Percentiles rank a stretch among this genome's conserved stretches.
Evolutionary conservation across 2,329 filamentous ascomycete genomes (phyloP).

Genomic region (Colletotrichum lentis): DNA sequence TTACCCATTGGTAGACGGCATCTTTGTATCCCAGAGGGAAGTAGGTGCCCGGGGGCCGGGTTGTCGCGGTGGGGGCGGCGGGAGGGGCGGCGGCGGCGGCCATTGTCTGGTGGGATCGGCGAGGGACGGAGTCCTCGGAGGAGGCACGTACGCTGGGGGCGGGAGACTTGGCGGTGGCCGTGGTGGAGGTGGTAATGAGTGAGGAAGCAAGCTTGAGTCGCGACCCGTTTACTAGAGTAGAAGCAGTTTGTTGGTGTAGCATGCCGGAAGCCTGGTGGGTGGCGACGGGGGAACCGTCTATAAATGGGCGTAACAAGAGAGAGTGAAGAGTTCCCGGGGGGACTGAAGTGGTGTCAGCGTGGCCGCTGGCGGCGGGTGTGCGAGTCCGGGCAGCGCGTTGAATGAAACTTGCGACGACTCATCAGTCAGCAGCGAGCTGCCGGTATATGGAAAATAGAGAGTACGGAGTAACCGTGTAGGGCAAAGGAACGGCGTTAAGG

Average conservation of each 20-base stretch:
- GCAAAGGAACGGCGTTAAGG: background rate
- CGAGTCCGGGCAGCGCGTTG: constrained; percentile 21
- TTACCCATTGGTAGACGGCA: constrained; percentile 88
- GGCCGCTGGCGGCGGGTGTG: constrained; percentile 20
- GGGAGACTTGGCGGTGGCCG: constrained; percentile 26
- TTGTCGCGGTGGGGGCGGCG: constrained; percentile 27
- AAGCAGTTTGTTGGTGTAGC: constrained; percentile 55
- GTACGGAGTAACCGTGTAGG: background rate
- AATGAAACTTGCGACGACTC: constrained; percentile 35
- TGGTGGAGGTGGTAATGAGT: constrained; percentile 33
- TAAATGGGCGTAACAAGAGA: constrained; percentile 38
- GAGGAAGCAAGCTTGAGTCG: constrained; percentile 48
- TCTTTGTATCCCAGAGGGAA: constrained; percentile 94
- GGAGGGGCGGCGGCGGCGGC: constrained; percentile 32
- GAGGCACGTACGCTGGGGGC: constrained; percentile 23
- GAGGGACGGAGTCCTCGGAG: constrained; percentile 26
- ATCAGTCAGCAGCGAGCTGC: constrained; percentile 30
- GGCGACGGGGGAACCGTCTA: constrained; percentile 36
- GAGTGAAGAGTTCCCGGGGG: background rate
- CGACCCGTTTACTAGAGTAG: constrained; percentile 53
- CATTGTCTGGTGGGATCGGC: constrained; percentile 37
- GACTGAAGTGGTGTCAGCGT: constrained; percentile 14
- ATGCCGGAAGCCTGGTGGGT: constrained; percentile 48
- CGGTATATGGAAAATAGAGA: background rate
- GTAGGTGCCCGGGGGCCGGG: constrained; percentile 51